phyloP scores from a whole-genome alignment of 2,329 filamentous ascomycete species.

The Epichloe coenophiala region DNA sequence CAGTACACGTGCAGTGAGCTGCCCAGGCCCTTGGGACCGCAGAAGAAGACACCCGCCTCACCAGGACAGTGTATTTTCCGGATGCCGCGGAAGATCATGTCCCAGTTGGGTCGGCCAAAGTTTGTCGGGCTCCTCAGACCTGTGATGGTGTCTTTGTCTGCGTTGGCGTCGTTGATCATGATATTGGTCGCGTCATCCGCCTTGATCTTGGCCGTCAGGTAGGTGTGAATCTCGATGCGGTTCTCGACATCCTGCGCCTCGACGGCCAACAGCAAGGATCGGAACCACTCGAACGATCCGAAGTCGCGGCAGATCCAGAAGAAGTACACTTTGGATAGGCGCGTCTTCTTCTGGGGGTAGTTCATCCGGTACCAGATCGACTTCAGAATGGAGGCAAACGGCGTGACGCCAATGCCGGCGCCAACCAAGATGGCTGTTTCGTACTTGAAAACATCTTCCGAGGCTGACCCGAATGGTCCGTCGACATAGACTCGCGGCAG shows the following conservation, averaged over 20 bases:
- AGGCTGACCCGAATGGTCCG: slow-evolving; percentile 74
- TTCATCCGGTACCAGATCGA: slow-evolving; percentile 92
- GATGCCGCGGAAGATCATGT: slow-evolving; percentile 77
- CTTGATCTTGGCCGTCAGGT: slow-evolving; percentile 78
- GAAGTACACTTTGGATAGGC: slow-evolving; percentile 78
- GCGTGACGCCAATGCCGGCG: slow-evolving; percentile 75
- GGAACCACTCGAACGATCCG: slow-evolving; percentile 82
- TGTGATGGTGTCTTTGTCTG: slow-evolving; percentile 73
- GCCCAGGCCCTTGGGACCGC: slow-evolving; percentile 67
- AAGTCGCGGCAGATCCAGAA: slow-evolving; percentile 89
- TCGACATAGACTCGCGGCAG: slow-evolving; percentile 72
- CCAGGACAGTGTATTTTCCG: slow-evolving; percentile 62
- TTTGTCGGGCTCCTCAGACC: slow-evolving; percentile 71
- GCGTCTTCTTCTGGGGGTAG: slow-evolving; percentile 67
- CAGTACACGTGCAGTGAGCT: slow-evolving; percentile 69
- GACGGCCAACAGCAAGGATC: slow-evolving; percentile 69
- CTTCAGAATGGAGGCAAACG: slow-evolving; percentile 76
- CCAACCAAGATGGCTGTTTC: slow-evolving; percentile 68
- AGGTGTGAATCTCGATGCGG: slow-evolving; percentile 80
- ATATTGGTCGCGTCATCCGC: slow-evolving; percentile 78
- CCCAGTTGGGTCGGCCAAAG: slow-evolving; percentile 80
- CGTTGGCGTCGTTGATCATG: slow-evolving; percentile 83
- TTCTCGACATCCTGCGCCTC: slow-evolving; percentile 75
- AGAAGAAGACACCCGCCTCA: slow-evolving; percentile 73
- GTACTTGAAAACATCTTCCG: slow-evolving; percentile 83